These are phyloP conservation scores for Perkinsela sp. DNA, from an alignment of 208 protist genomes.

Conservation along the genomic window DNA sequence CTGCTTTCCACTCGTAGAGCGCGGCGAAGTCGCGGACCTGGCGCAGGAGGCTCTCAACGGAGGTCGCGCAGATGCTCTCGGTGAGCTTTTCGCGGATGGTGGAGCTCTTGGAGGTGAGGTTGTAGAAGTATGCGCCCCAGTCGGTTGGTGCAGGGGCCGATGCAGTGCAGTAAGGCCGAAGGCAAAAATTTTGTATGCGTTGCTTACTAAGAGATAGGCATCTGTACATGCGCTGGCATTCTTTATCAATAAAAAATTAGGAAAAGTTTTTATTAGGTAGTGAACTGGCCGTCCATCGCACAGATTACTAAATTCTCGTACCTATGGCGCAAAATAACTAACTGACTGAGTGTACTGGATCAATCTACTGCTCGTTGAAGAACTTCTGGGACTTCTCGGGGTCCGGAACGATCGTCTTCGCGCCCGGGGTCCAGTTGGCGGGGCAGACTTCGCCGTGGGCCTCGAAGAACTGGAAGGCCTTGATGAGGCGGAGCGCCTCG, in stretches of 20 bases:
- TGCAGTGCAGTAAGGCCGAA: too few species aligned
- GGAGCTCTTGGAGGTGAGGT: background rate
- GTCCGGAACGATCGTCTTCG: conserved; percentile 66
- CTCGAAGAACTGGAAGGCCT: conserved; percentile 80
- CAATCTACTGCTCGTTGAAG: conserved; percentile 25
- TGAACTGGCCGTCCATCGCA: too few species aligned
- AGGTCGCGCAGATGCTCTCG: background rate
- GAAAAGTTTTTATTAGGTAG: too few species aligned
- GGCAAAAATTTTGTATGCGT: too few species aligned
- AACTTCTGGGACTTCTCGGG: conserved; percentile 58
- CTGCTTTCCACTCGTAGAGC: conserved; percentile 3
- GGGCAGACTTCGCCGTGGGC: conserved; percentile 78
- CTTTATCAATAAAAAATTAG: too few species aligned
- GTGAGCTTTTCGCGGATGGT: background rate
- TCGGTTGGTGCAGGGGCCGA: background rate
- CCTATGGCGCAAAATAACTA: too few species aligned
- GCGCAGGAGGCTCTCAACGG: background rate
- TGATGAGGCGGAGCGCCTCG: conserved; percentile 72
- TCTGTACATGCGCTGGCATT: too few species aligned
- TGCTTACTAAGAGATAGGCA: too few species aligned
- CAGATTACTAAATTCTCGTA: too few species aligned
- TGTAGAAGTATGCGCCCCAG: background rate
- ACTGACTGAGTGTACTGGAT: too few species aligned
- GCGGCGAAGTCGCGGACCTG: background rate
- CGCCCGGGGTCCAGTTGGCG: conserved; percentile 67